These are phyloP conservation scores for Colletotrichum ledebouriae DNA, from an alignment of 2,329 filamentous ascomycete genomes.

Conservation along the genomic window DNA sequence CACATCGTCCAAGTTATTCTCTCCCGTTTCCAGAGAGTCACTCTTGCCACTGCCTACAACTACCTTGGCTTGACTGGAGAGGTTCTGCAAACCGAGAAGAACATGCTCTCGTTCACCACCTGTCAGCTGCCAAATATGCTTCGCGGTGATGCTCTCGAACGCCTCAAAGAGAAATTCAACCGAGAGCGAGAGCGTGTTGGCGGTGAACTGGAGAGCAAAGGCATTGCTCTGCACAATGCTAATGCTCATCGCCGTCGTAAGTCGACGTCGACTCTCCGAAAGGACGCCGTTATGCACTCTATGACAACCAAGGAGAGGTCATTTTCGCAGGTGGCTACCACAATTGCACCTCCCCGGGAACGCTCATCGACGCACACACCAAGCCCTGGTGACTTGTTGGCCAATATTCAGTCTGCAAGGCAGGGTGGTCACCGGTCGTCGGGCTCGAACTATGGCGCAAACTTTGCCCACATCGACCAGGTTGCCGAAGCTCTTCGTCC, in stretches of 20 bases:
- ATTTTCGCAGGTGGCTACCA: constrained; percentile 58
- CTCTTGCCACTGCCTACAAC: constrained; percentile 91
- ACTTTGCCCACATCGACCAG: constrained; percentile 48
- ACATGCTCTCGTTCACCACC: constrained; percentile 92
- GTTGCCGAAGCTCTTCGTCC: constrained; percentile 49
- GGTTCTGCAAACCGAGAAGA: constrained; percentile 90
- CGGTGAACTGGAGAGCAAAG: constrained; percentile 86
- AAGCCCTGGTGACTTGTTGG: constrained; percentile 83
- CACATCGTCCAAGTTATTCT: constrained; percentile 99
- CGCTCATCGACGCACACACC: constrained; percentile 62
- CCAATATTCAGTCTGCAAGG: constrained; percentile 80
- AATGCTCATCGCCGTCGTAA: constrained; percentile 74
- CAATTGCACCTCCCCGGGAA: constrained; percentile 57
- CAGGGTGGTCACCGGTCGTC: constrained; percentile 63
- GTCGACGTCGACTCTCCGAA: constrained; percentile 81
- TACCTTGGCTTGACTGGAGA: constrained; percentile 94
- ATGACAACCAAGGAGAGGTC: constrained; percentile 62
- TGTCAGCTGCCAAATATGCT: constrained; percentile 94
- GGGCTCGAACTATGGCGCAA: constrained; percentile 41
- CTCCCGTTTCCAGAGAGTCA: constrained; percentile 93
- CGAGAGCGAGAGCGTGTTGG: constrained; percentile 86
- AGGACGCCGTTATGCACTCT: constrained; percentile 82
- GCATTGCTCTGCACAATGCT: constrained; percentile 93
- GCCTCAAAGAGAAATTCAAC: constrained; percentile 93
- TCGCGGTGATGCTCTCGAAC: constrained; percentile 83